phyloP scores from a whole-genome alignment of 225 moss, liverwort and hornwort species.

The Thuidium tamariscinum region DNA sequence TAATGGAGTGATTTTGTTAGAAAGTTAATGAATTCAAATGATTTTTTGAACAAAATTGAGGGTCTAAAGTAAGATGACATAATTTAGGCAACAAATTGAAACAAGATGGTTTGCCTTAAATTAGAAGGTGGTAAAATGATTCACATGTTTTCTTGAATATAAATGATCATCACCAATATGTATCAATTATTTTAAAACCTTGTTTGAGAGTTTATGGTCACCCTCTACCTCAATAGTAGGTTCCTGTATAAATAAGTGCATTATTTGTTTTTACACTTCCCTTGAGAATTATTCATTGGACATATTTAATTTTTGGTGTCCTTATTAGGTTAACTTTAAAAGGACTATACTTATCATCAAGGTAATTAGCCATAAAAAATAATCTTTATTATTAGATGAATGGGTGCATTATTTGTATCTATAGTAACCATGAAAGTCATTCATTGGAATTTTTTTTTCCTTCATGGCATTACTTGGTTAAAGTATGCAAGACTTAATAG shows the following conservation, averaged over 20 bases:
- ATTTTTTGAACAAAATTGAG: no score
- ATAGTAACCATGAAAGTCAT: not conserved
- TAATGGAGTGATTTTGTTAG: not conserved
- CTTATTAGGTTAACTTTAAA: not conserved
- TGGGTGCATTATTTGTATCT: not conserved
- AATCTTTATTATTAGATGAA: not conserved
- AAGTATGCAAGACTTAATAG: not conserved
- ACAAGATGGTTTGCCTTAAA: not conserved
- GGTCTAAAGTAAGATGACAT: rapidly evolving
- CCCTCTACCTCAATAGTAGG: not conserved
- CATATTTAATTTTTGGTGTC: not conserved
- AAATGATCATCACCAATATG: not conserved
- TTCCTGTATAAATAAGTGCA: not conserved
- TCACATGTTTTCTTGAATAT: not conserved
- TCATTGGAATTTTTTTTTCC: not conserved
- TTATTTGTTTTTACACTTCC: not conserved
- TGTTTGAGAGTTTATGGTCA: no score
- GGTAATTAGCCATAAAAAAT: rapidly evolving
- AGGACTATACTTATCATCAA: rapidly evolving
- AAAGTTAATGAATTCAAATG: not conserved
- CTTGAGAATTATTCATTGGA: not conserved
- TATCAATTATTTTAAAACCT: not conserved
- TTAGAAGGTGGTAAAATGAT: not conserved
- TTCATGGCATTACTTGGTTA: not conserved
- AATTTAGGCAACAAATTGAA: rapidly evolving